phyloP scores from a whole-genome alignment of 352 stramenopile species.

The Phytophthora colocasiae region DNA sequence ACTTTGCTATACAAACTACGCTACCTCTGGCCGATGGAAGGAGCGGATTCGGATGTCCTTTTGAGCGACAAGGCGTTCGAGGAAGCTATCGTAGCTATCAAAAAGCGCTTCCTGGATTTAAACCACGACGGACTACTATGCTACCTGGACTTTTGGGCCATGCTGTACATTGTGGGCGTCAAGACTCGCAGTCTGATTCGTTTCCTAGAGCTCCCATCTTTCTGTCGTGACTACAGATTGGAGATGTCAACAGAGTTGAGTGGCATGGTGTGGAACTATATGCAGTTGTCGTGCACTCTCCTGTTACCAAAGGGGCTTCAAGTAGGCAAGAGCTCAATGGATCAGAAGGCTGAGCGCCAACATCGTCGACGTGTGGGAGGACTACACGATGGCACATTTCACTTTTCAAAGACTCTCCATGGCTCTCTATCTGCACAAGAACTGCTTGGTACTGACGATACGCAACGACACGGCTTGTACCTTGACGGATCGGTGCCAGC shows the following conservation, averaged over 20 bases:
- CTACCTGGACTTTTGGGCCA: conserved; percentile 87
- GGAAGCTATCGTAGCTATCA: conserved; percentile 52
- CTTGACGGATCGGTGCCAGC: conserved; percentile 40
- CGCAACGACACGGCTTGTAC: conserved; percentile 34
- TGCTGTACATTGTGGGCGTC: conserved; percentile 81
- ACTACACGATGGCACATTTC: conserved; percentile 59
- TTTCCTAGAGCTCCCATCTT: conserved; percentile 75
- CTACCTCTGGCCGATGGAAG: conserved; percentile 71
- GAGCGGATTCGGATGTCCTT: conserved; percentile 25
- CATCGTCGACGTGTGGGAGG: conserved; percentile 54
- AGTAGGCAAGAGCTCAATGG: conserved; percentile 56
- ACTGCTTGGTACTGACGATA: conserved; percentile 32
- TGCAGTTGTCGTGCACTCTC: conserved; percentile 64
- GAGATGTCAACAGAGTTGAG: conserved; percentile 63
- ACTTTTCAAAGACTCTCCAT: conserved; percentile 37
- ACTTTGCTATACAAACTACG: conserved; percentile 57
- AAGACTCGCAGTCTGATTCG: conserved; percentile 60
- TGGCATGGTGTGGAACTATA: conserved; percentile 59
- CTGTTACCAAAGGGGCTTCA: conserved; percentile 66
- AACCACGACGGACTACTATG: conserved; percentile 70
- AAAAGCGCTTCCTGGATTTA: conserved; percentile 57
- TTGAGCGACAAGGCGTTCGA: conserved; percentile 52
- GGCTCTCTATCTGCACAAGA: conserved; percentile 56
- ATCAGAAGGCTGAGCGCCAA: conserved; percentile 46
- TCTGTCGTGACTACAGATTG: conserved; percentile 82